A percentile compares a stretch with the other conserved stretches of the same genome.
phyloP scores from a whole-genome alignment of 164 flowering plant genomes.

The Macadamia integrifolia region DNA sequence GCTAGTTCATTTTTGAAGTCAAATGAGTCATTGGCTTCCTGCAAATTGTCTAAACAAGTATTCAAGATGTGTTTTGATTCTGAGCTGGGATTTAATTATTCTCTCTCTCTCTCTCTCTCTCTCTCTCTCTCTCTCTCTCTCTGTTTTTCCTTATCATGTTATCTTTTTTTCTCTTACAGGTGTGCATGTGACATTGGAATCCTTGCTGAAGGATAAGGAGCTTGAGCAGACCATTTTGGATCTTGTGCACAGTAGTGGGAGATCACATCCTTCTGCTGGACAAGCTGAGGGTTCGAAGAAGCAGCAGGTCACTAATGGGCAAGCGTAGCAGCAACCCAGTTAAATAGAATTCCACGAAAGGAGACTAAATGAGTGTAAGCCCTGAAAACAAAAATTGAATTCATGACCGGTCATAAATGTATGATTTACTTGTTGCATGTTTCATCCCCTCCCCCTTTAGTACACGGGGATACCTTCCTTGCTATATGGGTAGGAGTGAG shows the following conservation, averaged over 20 bases:
- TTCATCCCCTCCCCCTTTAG: too few species aligned
- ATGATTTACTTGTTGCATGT: too few species aligned
- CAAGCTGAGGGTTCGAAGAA: slow-evolving; percentile 21
- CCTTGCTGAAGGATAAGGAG: slow-evolving; percentile 60
- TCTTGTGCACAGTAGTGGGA: slow-evolving; percentile 64
- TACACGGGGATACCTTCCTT: too few species aligned
- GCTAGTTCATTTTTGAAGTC: too few species aligned
- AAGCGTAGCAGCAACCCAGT: too few species aligned
- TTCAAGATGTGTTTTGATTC: neutral
- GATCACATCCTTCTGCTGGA: slow-evolving; percentile 45
- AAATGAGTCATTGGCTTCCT: neutral
- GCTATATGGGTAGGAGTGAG: too few species aligned
- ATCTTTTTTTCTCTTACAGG: slow-evolving; percentile 34
- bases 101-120: neutral
- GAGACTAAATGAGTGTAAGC: too few species aligned
- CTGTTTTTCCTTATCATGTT: too few species aligned
- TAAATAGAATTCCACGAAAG: too few species aligned
- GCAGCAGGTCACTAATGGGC: slow-evolving; percentile 14
- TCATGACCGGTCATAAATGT: too few species aligned
- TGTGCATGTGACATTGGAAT: slow-evolving; percentile 74
- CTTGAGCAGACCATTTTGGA: slow-evolving; percentile 44
- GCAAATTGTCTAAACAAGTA: neutral
- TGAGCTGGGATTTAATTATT: neutral
- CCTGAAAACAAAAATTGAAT: too few species aligned
- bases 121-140: too few species aligned